A percentile compares a stretch with the other conserved stretches of the same genome.
phyloP scores from a whole-genome alignment of 495 filamentous ascomycete species.

The Aspergillus conjunctus region DNA sequence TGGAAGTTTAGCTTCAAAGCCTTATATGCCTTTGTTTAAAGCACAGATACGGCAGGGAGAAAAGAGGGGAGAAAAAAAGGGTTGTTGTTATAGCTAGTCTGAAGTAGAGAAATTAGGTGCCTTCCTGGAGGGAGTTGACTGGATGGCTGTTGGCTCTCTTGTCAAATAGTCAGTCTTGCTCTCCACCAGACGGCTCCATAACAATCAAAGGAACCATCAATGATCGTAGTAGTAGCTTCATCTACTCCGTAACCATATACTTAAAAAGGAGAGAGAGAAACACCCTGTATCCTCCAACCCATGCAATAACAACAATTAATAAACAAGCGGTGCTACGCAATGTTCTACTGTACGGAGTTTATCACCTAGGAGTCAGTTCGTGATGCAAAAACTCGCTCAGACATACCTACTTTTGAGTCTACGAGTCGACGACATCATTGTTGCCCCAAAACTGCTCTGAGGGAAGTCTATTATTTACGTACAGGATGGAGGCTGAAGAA shows the following conservation, averaged over 20 bases:
- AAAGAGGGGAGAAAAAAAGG: conserved; percentile 16
- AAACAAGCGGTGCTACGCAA: too few species aligned
- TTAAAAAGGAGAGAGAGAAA: not conserved
- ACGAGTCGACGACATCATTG: too few species aligned
- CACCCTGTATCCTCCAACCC: not conserved
- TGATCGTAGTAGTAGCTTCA: conserved; percentile 7
- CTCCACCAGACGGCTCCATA: conserved; percentile 15
- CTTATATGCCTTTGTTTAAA: not conserved
- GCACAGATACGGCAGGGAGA: not conserved
- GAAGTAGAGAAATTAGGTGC: conserved; percentile 1
- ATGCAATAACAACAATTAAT: not conserved
- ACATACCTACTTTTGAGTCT: too few species aligned
- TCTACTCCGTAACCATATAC: not conserved
- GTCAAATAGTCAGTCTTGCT: conserved; percentile 10
- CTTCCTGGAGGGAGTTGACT: not conserved
- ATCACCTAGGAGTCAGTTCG: not conserved
- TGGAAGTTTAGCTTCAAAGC: conserved; percentile 6
- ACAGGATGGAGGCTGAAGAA: not conserved
- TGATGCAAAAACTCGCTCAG: too few species aligned
- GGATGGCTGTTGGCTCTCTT: conserved; percentile 13
- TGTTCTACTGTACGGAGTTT: not conserved
- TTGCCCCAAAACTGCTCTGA: not conserved
- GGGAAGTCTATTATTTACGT: not conserved
- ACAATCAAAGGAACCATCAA: conserved; percentile 11
- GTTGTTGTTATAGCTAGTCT: not conserved